Evolutionary conservation across 2,329 filamentous ascomycete genomes (phyloP).

Genomic region (Pezizomycotina sp.): DNA sequence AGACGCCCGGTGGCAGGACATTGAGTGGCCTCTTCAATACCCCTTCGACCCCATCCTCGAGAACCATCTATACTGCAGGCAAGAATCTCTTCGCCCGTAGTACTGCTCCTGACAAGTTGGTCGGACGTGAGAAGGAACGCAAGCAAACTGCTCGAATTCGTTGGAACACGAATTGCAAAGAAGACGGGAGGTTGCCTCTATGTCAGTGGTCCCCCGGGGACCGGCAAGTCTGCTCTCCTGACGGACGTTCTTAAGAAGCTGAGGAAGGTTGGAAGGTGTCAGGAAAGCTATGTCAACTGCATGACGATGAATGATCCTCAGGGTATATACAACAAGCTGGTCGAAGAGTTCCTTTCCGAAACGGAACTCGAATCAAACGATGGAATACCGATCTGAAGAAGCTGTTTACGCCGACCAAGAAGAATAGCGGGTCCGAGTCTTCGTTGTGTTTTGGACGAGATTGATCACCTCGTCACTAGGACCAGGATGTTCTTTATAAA

Average conservation of each 20-base stretch:
- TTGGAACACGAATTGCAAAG: slow-evolving; percentile 18
- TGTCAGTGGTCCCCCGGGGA: slow-evolving; percentile 87
- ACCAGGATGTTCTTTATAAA: slow-evolving; percentile 74
- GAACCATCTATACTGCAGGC: slow-evolving; percentile 72
- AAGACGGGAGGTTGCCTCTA: slow-evolving; percentile 57
- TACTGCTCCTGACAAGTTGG: slow-evolving; percentile 53
- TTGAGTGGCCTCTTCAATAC: slow-evolving; percentile 14
- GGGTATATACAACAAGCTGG: slow-evolving; percentile 66
- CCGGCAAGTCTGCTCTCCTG: slow-evolving; percentile 90
- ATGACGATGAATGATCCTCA: slow-evolving; percentile 85
- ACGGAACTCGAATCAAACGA: slow-evolving; percentile 18
- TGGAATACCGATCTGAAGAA: slow-evolving; percentile 45
- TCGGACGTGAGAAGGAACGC: slow-evolving; percentile 57
- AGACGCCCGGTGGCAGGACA: slow-evolving; percentile 20
- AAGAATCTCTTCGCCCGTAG: slow-evolving; percentile 75
- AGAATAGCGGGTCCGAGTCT: slow-evolving; percentile 40
- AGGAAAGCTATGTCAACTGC: slow-evolving; percentile 87
- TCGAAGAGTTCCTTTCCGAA: slow-evolving; percentile 43
- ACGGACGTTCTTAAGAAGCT: slow-evolving; percentile 51
- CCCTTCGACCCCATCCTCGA: slow-evolving; percentile 19
- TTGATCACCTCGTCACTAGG: slow-evolving; percentile 83
- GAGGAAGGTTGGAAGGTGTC: slow-evolving; percentile 42
- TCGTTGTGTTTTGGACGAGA: slow-evolving; percentile 82
- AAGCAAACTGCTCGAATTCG: slow-evolving; percentile 20
- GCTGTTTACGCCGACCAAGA: slow-evolving; percentile 46